Evolutionary conservation across 352 stramenopile species (phyloP), one percentile per base, ranked within the genome.

Genomic region (Globisporangium abappressorium): DNA sequence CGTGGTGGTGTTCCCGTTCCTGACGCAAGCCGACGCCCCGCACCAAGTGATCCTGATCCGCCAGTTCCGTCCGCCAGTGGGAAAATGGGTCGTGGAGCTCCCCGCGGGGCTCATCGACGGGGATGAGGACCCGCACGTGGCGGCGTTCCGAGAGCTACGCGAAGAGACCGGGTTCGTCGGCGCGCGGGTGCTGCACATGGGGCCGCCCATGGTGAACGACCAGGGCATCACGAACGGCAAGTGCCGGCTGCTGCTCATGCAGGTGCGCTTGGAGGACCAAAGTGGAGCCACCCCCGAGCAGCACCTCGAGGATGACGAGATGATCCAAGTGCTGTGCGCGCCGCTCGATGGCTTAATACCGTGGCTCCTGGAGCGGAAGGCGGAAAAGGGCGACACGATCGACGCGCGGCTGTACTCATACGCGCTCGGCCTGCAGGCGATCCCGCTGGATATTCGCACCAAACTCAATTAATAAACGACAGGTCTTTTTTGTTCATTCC

Each of bases 91-190:
- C 26, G 70, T 98, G 51, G 93, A 98, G 74, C 81, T 98, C 18
- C 93, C 93, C 1, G 92, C 93, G 11, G 92, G 94, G 15, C 82
- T 98, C 26, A 97, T 98, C 70, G 94, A 98, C 70, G 70, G 70
- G 20, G 76, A 81, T 11, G 92, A 98, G 66, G 80, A 80, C 1
- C 78, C 87, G 0, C 88, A 89, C 60, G 53, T 72, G 30, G 90
- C 93, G 1, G 94, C 92, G 6, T 70, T 86, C 30, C 72, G 92
- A 6, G 92, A 98, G 73, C 79, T 98, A 9, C 70, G 77, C 1
- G 93, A 98, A 76, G 93, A 98, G 73, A 98, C 93, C 11, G 92
- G 92, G 22, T 98, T 91, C 66, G 62, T 72, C 0, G 61, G 38
- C 7, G 24, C 54, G 38, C 22, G 24, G 3, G 61, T 71, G 34